Base-by-base conservation (phyloP, 169 alveolate species). In the Plasmodium adleri region DNA sequence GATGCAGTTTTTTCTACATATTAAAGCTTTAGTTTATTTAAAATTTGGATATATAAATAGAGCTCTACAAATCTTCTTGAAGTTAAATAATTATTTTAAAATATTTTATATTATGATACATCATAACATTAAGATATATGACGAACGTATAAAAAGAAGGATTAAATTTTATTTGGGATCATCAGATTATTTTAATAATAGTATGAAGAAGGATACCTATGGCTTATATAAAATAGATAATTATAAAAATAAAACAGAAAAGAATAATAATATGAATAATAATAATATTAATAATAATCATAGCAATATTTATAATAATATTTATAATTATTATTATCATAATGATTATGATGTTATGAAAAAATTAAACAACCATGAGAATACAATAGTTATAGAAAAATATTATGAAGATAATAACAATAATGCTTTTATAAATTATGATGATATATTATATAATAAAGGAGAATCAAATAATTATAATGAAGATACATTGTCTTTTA, bases 131-230 rank as follows among this genome's bases (percentile, higher is more conserved):
- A 52, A 32, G 39, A 13, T 66, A 80, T 68, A 80, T 39, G 74
- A 68, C 24, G 90, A 80, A 54, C 17, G 26, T 32, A 49, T 80
- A 2, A 80, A 26, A 63, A 68, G 70, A 54, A 56, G 59, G 52
- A 63, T 72, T 4, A 32, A 68, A 26, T 45, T 52, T 32, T 54
- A 43, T 22, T 8, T 80, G 9, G 26, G 22, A 8, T 63, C 70
- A 22, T 10, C 60, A 7, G 43, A 67, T 68, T 20, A 32, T 15
- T 58, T 13, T 62, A 43, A 62, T 62, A 62, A 24, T 3, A 28
- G 39, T 63, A 47, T n/a, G 58, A 66, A 28, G 17, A 43, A 60
- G 17, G 13, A 54, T 15, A 59, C 39, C 2, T 20, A 50, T 12
- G 60, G 47, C 22, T 24, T 13, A 62, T 20, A 9, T 13, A 28